phyloP scores from a whole-genome alignment of 2,329 filamentous ascomycete species.

The Nigrospora sphaerica region DNA sequence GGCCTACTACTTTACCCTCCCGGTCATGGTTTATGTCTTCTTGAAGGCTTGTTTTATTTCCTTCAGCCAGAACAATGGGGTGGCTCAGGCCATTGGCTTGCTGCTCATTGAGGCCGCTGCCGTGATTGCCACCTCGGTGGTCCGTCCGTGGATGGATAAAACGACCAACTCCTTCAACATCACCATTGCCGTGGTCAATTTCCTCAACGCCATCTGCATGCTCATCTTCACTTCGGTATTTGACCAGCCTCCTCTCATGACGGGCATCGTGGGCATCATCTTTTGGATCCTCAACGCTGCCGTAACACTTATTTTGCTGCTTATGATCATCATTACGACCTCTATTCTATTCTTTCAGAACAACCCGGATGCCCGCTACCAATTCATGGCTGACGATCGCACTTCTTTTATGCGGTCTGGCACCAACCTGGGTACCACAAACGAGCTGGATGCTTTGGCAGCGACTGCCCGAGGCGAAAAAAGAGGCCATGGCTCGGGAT shows the following conservation, averaged over 20 bases:
- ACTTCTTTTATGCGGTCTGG: slow-evolving; percentile 92
- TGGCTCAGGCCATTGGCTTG: slow-evolving; percentile 73
- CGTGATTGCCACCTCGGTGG: slow-evolving; percentile 69
- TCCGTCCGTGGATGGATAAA: slow-evolving; percentile 98
- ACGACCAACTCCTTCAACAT: slow-evolving; percentile 97
- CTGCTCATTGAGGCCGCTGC: slow-evolving; percentile 75
- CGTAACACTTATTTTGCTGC: slow-evolving; percentile 73
- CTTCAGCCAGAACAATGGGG: slow-evolving; percentile 63
- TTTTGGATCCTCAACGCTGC: slow-evolving; percentile 84
- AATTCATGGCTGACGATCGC: slow-evolving; percentile 93
- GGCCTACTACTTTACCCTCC: slow-evolving; percentile 90
- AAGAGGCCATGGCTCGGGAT: neutral
- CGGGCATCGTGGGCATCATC: slow-evolving; percentile 80
- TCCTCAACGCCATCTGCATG: slow-evolving; percentile 82
- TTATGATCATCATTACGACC: slow-evolving; percentile 74
- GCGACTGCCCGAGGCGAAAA: neutral
- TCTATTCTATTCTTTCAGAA: slow-evolving; percentile 73
- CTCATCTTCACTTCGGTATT: slow-evolving; percentile 86
- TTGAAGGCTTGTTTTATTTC: slow-evolving; percentile 86
- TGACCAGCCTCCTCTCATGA: slow-evolving; percentile 73
- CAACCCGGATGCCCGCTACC: slow-evolving; percentile 91
- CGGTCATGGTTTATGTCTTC: slow-evolving; percentile 69
- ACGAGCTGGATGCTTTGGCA: slow-evolving; percentile 1
- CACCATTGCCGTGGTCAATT: slow-evolving; percentile 82
- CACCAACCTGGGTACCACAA: neutral